Evolutionary conservation across 306 rosid species (phyloP).

Genomic region (Vigna nakashimae): DNA sequence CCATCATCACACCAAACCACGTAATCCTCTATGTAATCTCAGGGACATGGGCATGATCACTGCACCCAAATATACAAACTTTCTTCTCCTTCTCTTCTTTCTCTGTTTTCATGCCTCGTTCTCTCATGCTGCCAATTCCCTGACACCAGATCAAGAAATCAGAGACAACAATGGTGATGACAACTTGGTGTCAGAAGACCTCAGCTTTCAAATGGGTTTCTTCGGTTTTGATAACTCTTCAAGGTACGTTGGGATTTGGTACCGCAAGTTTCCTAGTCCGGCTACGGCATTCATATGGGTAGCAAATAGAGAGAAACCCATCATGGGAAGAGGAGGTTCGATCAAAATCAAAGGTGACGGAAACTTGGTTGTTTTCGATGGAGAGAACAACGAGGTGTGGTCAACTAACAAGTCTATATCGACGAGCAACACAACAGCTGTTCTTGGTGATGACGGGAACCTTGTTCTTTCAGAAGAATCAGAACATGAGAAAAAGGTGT

Average conservation of each 20-base stretch:
- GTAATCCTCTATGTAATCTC: constrained; percentile 21
- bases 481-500: not conserved
- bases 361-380: constrained; percentile 53
- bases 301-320: constrained; percentile 64
- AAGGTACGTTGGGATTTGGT: constrained; percentile 74
- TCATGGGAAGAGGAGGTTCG: constrained; percentile 49
- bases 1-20: not conserved
- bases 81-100: constrained; percentile 24
- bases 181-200: constrained; percentile 45
- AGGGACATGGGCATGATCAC: constrained; percentile 32
- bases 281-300: constrained; percentile 54
- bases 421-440: constrained; percentile 37
- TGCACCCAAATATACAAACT: constrained; percentile 8
- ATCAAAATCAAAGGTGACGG: constrained; percentile 52
- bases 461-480: constrained; percentile 46
- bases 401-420: constrained; percentile 45
- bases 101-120: constrained; percentile 47
- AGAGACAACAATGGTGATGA: constrained; percentile 38
- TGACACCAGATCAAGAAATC: constrained; percentile 37
- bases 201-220: constrained; percentile 61
- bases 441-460: constrained; percentile 48
- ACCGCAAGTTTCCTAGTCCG: constrained; percentile 30
- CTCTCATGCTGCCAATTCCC: constrained; percentile 56
- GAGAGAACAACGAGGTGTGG: constrained; percentile 50
- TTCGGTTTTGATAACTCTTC: constrained; percentile 54